A percentile compares a stretch with the other conserved stretches of the same genome.
These are phyloP conservation scores for Solanum piurae DNA, from an alignment of 257 asterid species.

Conservation along the genomic window DNA sequence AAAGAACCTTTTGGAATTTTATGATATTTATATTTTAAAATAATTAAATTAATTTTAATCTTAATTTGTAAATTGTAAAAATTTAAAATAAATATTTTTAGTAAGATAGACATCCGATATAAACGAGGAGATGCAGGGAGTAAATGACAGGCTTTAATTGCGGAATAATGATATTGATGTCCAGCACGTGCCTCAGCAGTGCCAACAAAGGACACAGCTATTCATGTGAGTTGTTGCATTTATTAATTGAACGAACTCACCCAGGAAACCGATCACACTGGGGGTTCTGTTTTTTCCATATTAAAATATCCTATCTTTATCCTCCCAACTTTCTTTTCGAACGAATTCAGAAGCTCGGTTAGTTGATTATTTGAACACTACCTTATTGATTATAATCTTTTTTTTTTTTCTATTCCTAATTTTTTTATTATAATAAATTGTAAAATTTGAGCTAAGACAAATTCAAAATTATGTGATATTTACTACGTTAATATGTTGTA, in stretches of 20 bases:
- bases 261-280: not conserved
- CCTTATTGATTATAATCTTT: too few species aligned
- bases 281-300: not conserved
- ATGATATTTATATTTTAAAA: too few species aligned
- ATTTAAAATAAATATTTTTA: not conserved
- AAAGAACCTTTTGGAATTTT: too few species aligned
- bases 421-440: not conserved
- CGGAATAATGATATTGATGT: not conserved
- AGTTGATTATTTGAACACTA: not conserved
- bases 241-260: not conserved
- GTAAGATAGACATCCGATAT: fast-evolving
- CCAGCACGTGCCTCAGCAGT: not conserved
- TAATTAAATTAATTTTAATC: too few species aligned
- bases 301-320: not conserved
- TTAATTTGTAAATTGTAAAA: too few species aligned
- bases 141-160: not conserved
- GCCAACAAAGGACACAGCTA: not conserved
- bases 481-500: not conserved
- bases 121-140: not conserved
- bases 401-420: not conserved
- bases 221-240: not conserved
- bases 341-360: too few species aligned
- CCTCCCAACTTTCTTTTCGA: not conserved
- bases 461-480: not conserved
- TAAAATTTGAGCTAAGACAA: not conserved